phyloP scores from a whole-genome alignment of 2,329 filamentous ascomycete species.

The Gaeumannomyces tritici region DNA sequence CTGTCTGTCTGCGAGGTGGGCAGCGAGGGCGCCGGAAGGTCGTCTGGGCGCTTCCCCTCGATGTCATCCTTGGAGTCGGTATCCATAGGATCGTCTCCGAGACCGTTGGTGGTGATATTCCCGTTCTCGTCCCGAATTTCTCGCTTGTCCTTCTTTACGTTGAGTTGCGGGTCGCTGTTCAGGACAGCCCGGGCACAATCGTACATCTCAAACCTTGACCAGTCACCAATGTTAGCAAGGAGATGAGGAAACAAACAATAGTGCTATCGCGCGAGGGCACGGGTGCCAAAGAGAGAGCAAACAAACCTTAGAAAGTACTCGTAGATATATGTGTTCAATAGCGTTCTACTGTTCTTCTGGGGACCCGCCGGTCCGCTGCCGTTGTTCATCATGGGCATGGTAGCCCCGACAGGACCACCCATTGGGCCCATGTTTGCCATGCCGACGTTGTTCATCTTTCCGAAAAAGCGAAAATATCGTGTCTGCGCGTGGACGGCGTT shows the following conservation, averaged over 20 bases:
- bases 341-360: constrained; percentile 35
- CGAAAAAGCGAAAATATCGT: not conserved
- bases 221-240: not conserved
- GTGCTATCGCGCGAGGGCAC: not conserved
- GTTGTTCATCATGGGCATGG: constrained; percentile 61
- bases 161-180: constrained; percentile 55
- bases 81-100: constrained; percentile 68
- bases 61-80: constrained; percentile 73
- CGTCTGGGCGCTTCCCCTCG: constrained; percentile 64
- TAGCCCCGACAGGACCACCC: constrained; percentile 55
- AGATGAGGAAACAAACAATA: not conserved
- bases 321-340: constrained; percentile 82
- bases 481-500: not conserved
- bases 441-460: constrained; percentile 52
- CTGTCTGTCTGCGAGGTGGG: constrained; percentile 56
- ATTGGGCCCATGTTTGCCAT: constrained; percentile 64
- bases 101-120: constrained; percentile 57
- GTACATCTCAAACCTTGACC: constrained; percentile 40
- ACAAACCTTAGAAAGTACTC: constrained; percentile 82
- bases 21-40: constrained; percentile 67
- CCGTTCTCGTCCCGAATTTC: constrained; percentile 58
- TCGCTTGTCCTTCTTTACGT: constrained; percentile 58
- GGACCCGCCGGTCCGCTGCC: constrained; percentile 25
- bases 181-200: constrained; percentile 72
- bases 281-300: not conserved